These are phyloP conservation scores for Brasenia schreberi DNA, from an alignment of 164 flowering plant species.

Conservation along the genomic window DNA sequence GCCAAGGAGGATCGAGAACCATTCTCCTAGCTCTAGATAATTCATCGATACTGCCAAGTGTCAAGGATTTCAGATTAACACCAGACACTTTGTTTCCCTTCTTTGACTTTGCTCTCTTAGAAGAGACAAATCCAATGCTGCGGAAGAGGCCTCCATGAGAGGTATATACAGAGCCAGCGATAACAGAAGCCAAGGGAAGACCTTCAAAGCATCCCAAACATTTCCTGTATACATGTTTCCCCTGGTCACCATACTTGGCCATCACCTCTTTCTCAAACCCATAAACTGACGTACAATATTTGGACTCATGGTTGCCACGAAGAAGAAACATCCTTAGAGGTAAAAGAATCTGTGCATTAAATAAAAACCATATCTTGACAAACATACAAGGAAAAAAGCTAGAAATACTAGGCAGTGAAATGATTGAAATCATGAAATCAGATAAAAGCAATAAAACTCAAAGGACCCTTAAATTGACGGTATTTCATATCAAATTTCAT, in stretches of 20 bases:
- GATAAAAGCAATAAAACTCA: no score
- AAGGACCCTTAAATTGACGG: no score
- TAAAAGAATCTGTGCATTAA: slow-evolving; percentile 41
- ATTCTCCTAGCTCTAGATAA: slow-evolving; percentile 75
- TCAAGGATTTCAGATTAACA: slow-evolving; percentile 22
- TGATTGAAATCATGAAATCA: no score
- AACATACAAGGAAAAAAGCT: background rate
- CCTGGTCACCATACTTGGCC: slow-evolving; percentile 67
- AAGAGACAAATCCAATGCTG: slow-evolving; percentile 26
- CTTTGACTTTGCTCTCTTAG: slow-evolving; percentile 61
- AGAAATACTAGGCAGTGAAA: no score
- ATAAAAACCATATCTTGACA: background rate
- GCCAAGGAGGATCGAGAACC: slow-evolving; percentile 97
- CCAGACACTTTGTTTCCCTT: slow-evolving; percentile 40
- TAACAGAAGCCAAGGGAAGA: slow-evolving; percentile 86
- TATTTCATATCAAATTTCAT: no score
- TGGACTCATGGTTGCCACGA: slow-evolving; percentile 97
- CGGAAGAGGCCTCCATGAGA: slow-evolving; percentile 99
- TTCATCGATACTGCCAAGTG: slow-evolving; percentile 84
- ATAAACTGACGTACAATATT: slow-evolving; percentile 93
- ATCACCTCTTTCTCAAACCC: slow-evolving; percentile 95
- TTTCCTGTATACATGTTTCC: slow-evolving; percentile 81
- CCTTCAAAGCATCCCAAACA: slow-evolving; percentile 95
- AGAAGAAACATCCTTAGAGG: slow-evolving; percentile 77
- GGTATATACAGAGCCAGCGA: slow-evolving; percentile 72